Percentiles rank a stretch among this genome's conserved stretches.
These are phyloP conservation scores for Magnusiomyces magnusii DNA, from an alignment of 1,139 yeast genomes.

Conservation along the genomic window DNA sequence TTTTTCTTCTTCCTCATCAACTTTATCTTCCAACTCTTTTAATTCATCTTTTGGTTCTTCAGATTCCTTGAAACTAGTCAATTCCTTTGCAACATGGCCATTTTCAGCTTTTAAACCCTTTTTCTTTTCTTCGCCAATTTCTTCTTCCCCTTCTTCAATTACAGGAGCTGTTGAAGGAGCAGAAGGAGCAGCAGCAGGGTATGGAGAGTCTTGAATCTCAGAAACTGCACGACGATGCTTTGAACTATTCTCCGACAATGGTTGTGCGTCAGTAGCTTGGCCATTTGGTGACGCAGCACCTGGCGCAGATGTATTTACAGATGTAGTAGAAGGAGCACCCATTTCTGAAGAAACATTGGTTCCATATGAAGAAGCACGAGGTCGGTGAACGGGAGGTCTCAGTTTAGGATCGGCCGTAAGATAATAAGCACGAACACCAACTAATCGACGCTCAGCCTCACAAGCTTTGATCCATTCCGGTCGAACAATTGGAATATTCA, in stretches of 20 bases:
- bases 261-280: background rate
- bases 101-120: no score
- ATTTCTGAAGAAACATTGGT: constrained; percentile 15
- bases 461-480: constrained; percentile 98
- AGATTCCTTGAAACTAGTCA: no score
- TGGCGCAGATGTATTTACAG: background rate
- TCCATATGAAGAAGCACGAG: constrained; percentile 26
- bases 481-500: constrained; percentile 88
- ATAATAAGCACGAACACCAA: constrained; percentile 73
- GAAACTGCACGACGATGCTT: constrained; percentile 15
- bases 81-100: no score
- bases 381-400: constrained; percentile 30
- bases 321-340: background rate
- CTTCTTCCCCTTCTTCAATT: constrained; percentile 17
- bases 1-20: no score
- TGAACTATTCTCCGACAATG: background rate
- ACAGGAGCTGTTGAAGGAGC: constrained; percentile 5
- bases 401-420: constrained; percentile 36
- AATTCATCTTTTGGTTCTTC: no score
- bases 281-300: background rate
- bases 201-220: constrained; percentile 13
- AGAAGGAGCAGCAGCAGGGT: background rate
- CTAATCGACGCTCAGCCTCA: constrained; percentile 78
- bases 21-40: no score
- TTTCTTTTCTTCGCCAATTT: no score